These are phyloP conservation scores for Boletus smithii DNA, from an alignment of 1,284 basidiomycete species.

Conservation along the genomic window DNA sequence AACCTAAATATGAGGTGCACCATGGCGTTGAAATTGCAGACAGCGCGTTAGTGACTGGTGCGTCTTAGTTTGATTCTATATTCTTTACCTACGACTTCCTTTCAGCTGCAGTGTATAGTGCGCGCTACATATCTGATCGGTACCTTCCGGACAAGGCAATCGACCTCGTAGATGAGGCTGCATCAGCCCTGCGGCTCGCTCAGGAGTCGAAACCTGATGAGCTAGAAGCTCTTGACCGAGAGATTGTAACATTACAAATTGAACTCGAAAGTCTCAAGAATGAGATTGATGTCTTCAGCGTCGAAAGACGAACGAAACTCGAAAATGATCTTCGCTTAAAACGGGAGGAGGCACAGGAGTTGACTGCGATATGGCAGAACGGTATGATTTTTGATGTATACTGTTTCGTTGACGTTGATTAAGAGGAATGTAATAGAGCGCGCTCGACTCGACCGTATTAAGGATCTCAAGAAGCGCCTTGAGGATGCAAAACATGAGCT, in stretches of 20 bases:
- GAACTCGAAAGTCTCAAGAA: slow-evolving; percentile 89
- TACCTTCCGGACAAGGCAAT: slow-evolving; percentile 90
- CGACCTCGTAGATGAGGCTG: slow-evolving; percentile 88
- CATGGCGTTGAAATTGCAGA: slow-evolving; percentile 92
- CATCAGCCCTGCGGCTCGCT: slow-evolving; percentile 81
- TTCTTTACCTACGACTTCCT: background rate
- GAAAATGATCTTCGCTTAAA: slow-evolving; percentile 61
- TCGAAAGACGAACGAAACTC: slow-evolving; percentile 67
- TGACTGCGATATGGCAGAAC: slow-evolving; percentile 73
- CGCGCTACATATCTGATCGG: slow-evolving; percentile 83
- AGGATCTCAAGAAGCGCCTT: slow-evolving; percentile 74
- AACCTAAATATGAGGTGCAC: slow-evolving; percentile 83
- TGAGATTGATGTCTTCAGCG: slow-evolving; percentile 80
- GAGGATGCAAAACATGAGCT: slow-evolving; percentile 84
- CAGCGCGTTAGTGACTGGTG: slow-evolving; percentile 78
- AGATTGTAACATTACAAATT: slow-evolving; percentile 85
- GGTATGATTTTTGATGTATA: slow-evolving; percentile 36
- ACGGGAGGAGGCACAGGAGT: slow-evolving; percentile 56
- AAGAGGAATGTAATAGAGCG: slow-evolving; percentile 52
- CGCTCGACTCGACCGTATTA: slow-evolving; percentile 70
- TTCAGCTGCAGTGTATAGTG: slow-evolving; percentile 74
- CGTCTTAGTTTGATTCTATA: slow-evolving; percentile 34
- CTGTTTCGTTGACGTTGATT: background rate
- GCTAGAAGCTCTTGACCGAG: slow-evolving; percentile 79
- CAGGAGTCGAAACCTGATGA: slow-evolving; percentile 90